Conservation (phyloP, 2,329 filamentous ascomycete genomes). For the Ceratocystis colombiana region DNA sequence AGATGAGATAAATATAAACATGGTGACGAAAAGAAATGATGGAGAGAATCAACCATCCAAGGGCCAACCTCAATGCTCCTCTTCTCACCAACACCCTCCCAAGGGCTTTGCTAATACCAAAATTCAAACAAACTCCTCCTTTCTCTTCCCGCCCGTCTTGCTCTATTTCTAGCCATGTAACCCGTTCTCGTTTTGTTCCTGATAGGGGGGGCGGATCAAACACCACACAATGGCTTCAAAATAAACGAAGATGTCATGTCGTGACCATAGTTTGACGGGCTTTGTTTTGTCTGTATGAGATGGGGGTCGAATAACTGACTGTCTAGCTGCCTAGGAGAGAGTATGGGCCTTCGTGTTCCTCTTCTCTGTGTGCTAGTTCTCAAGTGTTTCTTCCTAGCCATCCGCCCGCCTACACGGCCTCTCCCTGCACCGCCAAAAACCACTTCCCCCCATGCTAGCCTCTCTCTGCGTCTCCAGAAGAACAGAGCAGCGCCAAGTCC, state of each 20-base stretch:
- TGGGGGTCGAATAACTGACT: no score
- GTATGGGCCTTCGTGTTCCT: neutral
- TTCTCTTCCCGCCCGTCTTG: neutral
- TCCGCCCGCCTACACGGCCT: neutral
- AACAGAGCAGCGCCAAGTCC: no score
- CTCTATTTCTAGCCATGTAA: neutral
- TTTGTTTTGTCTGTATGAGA: neutral
- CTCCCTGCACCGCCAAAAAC: neutral
- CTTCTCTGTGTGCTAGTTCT: neutral
- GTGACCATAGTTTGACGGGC: neutral
- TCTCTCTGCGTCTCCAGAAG: no score
- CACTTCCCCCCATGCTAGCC: neutral
- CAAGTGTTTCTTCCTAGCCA: neutral
- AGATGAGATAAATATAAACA: neutral
- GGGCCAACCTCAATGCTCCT: no score
- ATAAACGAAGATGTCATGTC: conserved; percentile 7
- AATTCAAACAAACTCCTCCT: neutral
- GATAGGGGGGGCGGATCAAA: conserved; percentile 4
- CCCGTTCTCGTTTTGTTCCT: neutral
- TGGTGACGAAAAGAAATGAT: neutral
- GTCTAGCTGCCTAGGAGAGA: no score
- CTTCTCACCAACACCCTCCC: no score
- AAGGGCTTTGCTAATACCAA: neutral
- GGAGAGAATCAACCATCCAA: neutral
- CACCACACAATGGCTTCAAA: conserved; percentile 8